phyloP scores from a whole-genome alignment of 2,329 filamentous ascomycete species.

The Ambrosiella cleistominuta region DNA sequence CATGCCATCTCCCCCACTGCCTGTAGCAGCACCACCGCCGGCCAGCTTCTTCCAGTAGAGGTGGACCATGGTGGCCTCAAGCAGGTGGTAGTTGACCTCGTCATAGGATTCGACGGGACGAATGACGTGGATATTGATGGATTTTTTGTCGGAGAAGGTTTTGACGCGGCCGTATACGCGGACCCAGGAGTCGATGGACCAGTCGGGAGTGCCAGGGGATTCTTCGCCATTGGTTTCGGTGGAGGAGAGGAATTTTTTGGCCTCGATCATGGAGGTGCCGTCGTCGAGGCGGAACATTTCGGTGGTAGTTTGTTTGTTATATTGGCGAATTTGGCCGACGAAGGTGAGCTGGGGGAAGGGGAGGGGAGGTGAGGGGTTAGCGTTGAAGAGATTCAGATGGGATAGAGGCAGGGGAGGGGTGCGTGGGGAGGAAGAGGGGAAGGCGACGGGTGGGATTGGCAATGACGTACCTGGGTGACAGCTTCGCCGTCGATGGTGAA shows the following conservation, averaged over 20 bases:
- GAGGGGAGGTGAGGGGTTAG: background rate
- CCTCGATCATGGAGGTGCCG: slow-evolving; percentile 81
- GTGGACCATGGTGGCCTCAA: slow-evolving; percentile 81
- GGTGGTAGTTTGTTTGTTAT: slow-evolving; percentile 76
- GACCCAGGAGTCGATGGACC: slow-evolving; percentile 51
- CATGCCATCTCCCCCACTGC: slow-evolving; percentile 31
- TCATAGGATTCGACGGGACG: slow-evolving; percentile 70
- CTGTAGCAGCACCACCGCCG: slow-evolving; percentile 22
- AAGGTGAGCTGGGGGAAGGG: slow-evolving; percentile 46
- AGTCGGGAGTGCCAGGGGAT: slow-evolving; percentile 16
- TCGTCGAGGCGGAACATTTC: slow-evolving; percentile 88
- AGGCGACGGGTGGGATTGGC: too few relatives aligned
- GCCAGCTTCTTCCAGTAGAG: slow-evolving; percentile 63
- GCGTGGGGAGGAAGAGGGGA: background rate
- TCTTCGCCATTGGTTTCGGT: slow-evolving; percentile 20
- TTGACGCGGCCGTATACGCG: slow-evolving; percentile 75
- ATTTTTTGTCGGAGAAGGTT: slow-evolving; percentile 65
- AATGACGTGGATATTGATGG: slow-evolving; percentile 65
- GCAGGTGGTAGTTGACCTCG: slow-evolving; percentile 80
- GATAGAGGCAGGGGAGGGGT: background rate
- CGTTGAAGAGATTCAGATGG: background rate
- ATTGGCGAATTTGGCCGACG: slow-evolving; percentile 75
- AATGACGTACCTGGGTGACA: slow-evolving; percentile 36
- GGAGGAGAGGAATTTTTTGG: slow-evolving; percentile 47
- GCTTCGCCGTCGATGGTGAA: slow-evolving; percentile 69